These are phyloP conservation scores for Venturia pyrina DNA, from an alignment of 2,329 filamentous ascomycete species.

Conservation along the genomic window DNA sequence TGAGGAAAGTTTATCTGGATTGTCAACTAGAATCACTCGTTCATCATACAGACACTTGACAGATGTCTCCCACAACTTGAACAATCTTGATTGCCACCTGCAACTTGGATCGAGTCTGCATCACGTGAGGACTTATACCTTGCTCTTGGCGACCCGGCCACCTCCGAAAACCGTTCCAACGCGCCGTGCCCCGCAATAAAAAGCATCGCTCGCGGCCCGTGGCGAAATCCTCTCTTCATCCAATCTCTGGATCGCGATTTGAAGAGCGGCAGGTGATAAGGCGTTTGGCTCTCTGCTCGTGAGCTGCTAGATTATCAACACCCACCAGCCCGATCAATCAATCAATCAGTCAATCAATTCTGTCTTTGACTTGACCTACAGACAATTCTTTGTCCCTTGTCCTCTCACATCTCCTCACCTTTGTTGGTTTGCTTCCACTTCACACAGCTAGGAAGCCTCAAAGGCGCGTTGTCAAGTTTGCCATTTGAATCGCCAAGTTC, in stretches of 20 bases:
- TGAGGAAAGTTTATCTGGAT: too few relatives aligned
- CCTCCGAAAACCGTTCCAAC: neutral
- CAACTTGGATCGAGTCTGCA: too few relatives aligned
- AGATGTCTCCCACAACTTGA: too few relatives aligned
- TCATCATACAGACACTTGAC: too few relatives aligned
- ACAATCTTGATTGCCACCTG: too few relatives aligned
- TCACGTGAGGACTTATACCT: neutral
- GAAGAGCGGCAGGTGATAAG: neutral
- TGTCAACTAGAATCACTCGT: too few relatives aligned
- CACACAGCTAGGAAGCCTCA: neutral
- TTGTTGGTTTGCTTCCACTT: neutral
- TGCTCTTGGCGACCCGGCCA: neutral
- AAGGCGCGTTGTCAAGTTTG: neutral
- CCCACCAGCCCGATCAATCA: neutral
- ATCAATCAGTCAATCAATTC: neutral
- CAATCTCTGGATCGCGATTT: neutral
- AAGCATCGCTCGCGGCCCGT: neutral
- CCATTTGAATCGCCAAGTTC: neutral
- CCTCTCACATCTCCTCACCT: neutral
- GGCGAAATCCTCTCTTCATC: neutral
- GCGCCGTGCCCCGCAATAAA: constrained; percentile 1
- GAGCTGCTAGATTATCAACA: neutral
- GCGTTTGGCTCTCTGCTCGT: neutral
- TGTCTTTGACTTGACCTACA: neutral
- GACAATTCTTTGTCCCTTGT: neutral